Conservation (phyloP, 2,329 filamentous ascomycete genomes). For the Epichloe brachyelytri region DNA sequence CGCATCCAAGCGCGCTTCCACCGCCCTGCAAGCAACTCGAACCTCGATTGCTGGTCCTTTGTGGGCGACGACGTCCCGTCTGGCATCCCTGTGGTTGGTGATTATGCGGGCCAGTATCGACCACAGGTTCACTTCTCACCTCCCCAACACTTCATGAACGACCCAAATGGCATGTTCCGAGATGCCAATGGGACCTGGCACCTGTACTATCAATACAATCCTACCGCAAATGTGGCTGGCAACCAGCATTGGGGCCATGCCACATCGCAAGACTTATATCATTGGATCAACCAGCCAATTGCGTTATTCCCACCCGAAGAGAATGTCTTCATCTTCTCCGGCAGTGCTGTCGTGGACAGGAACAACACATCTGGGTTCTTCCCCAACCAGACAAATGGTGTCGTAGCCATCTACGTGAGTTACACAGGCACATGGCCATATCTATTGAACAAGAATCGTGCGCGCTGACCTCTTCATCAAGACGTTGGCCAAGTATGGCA, state of each 20-base stretch:
- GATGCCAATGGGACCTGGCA: slow-evolving; percentile 47
- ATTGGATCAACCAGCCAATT: slow-evolving; percentile 52
- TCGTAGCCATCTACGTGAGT: slow-evolving; percentile 37
- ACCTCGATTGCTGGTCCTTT: neutral
- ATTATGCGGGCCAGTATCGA: slow-evolving; percentile 10
- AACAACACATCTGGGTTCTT: slow-evolving; percentile 58
- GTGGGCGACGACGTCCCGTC: slow-evolving; percentile 10
- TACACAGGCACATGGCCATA: no score
- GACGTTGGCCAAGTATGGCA: slow-evolving; percentile 10
- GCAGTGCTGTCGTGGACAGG: slow-evolving; percentile 44
- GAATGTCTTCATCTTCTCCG: slow-evolving; percentile 34
- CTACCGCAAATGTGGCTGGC: slow-evolving; percentile 31
- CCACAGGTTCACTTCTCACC: slow-evolving; percentile 6
- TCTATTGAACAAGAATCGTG: neutral
- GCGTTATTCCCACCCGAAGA: slow-evolving; percentile 39
- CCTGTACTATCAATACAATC: slow-evolving; percentile 49
- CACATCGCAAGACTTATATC: slow-evolving; percentile 47
- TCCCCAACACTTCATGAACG: slow-evolving; percentile 6
- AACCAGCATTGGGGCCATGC: slow-evolving; percentile 58
- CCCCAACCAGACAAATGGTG: slow-evolving; percentile 42
- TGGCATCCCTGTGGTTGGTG: slow-evolving; percentile 12
- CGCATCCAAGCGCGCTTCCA: neutral
- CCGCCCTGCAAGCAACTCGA: neutral
- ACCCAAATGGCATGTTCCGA: slow-evolving; percentile 24
- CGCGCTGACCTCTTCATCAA: slow-evolving; percentile 6